Base-by-base conservation (phyloP, 2,329 filamentous ascomycete genomes). In the Neofusicoccum parvum region DNA sequence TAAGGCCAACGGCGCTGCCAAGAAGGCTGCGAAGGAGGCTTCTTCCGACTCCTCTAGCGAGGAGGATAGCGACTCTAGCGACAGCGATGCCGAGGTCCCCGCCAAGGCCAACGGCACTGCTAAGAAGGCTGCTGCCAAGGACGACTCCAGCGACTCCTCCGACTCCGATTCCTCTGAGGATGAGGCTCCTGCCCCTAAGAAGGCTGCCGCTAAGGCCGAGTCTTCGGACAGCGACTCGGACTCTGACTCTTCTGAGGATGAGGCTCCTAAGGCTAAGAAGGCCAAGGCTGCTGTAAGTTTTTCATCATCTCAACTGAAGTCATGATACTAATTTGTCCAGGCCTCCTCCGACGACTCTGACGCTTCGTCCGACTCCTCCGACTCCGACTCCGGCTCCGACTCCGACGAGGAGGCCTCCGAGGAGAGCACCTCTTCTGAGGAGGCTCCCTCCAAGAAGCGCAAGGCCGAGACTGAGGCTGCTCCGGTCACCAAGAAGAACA, bases 401-500 rank as follows among this genome's bases (percentile, higher is more conserved):
- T 69, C 68, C 27, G 27, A 32, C 48, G 70, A 70, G 39, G 66
- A 67, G 34, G 27, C 17, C 32, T 62, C 66, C 5, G 78, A 80
- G 70, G 75, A 75, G 66, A 71, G 73, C 46, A 71, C 59, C 70
- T 72, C 71, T 70, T 72, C 71, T 58, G 71, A 72, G 39, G 79
- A 78, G 66, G 73, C 74, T 66, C 78, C 81, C 69, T 81, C 83
- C 71, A 89, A 89, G 84, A 90, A 90, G 86, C 86, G 87, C 78
- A 90, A 90, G 84, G 87, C 86, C 62, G 85, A 87, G 67, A 81
- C 79, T 51, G 80, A 81, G 49, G 76, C 75, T 37, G 81, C 83
- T 62, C 79, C 85, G 41, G 80, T 81, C 15, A 75, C 84, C 67
- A 92, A 92, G 86, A 91, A 91, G 84, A 80, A 82, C 75, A 91